Conservation (phyloP, 352 stramenopile species). For the Phytopythium aichiense region DNA sequence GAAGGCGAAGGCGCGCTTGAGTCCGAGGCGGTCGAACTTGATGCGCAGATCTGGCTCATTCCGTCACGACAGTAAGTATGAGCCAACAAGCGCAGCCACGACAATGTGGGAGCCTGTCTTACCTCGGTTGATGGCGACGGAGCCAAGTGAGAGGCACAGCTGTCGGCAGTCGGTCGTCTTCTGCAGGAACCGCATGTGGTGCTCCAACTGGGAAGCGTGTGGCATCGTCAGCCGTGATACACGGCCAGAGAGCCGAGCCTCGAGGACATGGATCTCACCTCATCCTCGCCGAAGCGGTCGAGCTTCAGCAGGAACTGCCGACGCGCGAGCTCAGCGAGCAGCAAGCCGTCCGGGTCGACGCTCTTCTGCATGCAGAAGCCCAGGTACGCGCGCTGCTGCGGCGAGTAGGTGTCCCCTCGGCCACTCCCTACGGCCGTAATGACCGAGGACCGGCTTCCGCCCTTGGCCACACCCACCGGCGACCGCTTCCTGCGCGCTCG, state of each 20-base stretch:
- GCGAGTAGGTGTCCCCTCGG: slow-evolving; percentile 20
- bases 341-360: slow-evolving; percentile 39
- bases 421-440: background rate
- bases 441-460: background rate
- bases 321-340: slow-evolving; percentile 36
- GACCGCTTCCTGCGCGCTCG: slow-evolving; percentile 8
- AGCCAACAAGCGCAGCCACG: background rate
- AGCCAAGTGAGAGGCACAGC: slow-evolving; percentile 49
- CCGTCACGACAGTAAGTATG: background rate
- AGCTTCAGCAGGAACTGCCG: slow-evolving; percentile 41
- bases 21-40: slow-evolving; percentile 57
- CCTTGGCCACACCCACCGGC: background rate
- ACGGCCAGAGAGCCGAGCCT: background rate
- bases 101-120: background rate
- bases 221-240: background rate
- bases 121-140: slow-evolving; percentile 48
- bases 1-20: slow-evolving; percentile 39
- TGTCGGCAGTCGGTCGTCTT: slow-evolving; percentile 25
- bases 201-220: slow-evolving; percentile 22
- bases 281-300: slow-evolving; percentile 44
- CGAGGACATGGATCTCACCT: slow-evolving; percentile 17
- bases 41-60: slow-evolving; percentile 37
- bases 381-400: slow-evolving; percentile 49
- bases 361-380: slow-evolving; percentile 51
- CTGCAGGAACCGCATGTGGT: slow-evolving; percentile 49